A percentile compares a stretch with the other conserved stretches of the same genome.
Evolutionary conservation across 129 eudicot species (phyloP).

Genomic region (Escallonia rubra): DNA sequence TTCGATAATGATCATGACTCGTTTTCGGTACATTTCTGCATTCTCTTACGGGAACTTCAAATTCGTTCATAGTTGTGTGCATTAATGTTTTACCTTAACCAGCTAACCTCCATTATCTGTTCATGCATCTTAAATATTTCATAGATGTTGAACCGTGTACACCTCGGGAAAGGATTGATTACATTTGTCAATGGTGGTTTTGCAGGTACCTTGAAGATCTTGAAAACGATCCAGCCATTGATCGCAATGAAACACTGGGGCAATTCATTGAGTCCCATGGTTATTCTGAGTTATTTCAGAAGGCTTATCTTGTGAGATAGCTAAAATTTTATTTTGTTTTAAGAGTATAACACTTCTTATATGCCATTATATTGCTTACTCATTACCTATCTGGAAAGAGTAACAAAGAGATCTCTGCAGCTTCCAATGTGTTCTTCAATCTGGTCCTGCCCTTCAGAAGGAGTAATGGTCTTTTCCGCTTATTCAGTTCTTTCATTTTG

Average conservation of each 20-base stretch:
- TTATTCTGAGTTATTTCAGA: conserved; percentile 84
- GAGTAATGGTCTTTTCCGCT: conserved; percentile 89
- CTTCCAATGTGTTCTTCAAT: conserved; percentile 83
- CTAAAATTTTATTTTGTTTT: not conserved
- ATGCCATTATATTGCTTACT: not conserved
- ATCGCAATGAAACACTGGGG: conserved; percentile 69
- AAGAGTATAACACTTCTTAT: not conserved
- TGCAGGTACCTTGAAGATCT: conserved; percentile 83
- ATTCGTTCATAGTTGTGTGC: too few species aligned
- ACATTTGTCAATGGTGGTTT: not conserved
- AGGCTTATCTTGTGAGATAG: conserved; percentile 74
- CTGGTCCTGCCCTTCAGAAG: conserved; percentile 94
- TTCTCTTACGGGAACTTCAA: too few species aligned
- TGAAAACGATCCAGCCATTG: conserved; percentile 67
- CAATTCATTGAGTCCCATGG: conserved; percentile 68
- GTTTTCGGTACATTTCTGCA: too few species aligned
- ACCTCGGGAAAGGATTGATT: too few species aligned
- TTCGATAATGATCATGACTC: too few species aligned
- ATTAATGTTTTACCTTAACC: too few species aligned
- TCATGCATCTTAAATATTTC: too few species aligned
- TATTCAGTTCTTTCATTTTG: conserved; percentile 77
- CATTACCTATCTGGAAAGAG: not conserved
- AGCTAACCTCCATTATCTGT: too few species aligned
- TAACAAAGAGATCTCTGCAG: conserved; percentile 20
- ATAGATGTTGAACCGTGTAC: too few species aligned